Evolutionary conservation across 495 filamentous ascomycete species (phyloP), one percentile per base, ranked within the genome.

Genomic region (Pyrenula massariospora): DNA sequence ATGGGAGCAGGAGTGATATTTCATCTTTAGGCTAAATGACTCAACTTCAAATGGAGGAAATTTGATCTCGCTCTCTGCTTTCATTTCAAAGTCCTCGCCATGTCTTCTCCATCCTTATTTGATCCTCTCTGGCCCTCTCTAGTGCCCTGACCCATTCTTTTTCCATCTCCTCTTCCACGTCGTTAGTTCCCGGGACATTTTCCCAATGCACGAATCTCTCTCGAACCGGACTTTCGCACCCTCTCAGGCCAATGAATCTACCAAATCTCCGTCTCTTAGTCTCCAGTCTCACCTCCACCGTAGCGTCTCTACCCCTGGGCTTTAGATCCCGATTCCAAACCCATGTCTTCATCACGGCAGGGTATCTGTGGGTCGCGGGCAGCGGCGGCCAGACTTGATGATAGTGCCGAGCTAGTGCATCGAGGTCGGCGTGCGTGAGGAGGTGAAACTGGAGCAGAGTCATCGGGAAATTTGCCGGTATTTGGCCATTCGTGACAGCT

Each of bases 401-500:
- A 69, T 89, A 93, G 66, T 86, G 85, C 42, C 73, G 70, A 8
- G 88, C 87, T 3, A 95, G 81, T 36, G 66, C 66, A 63, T 94
- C 87, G 48, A 91, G 79, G 66, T 92, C 74, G 21, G 60, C 64
- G 59, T 80, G 77, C 25, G 87, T 89, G 48, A 94, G 78, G 22
- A 93, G 80, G 73, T 85, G 87, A 74, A 83, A 91, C 66, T 77
- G 69, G 0, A 91, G 76, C 12, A 90, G 63, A 0, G 78, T 85
- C 0, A 25, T 56, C 0, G 89, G 89, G 70, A 88, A 94, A 19
- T 70, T 58, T 0, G 84, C 82, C 66, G 89, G 84, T 0, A 80
- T 57, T 10, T 66, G 60, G 52, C 84, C 86, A 0, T 79, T 79
- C 10, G 77, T 80, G 59, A 67, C 54, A 51, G 69, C 64, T 64